Conservation (phyloP, 768 basidiomycete species). For the Boletus edulis region DNA sequence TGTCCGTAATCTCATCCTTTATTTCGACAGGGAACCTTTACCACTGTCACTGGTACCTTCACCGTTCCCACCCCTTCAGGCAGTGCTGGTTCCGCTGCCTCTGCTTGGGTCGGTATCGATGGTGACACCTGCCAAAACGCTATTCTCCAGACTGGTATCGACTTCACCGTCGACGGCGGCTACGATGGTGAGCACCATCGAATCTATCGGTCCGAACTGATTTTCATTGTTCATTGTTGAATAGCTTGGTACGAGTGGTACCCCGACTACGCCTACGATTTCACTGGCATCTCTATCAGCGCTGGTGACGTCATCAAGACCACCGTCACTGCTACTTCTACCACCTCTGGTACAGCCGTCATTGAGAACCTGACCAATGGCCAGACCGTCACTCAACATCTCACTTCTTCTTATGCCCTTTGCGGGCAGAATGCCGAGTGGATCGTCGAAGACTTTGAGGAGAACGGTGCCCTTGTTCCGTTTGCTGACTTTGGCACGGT, state of each 20-base stretch:
- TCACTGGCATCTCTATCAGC: constrained; percentile 13
- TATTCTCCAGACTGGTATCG: constrained; percentile 22
- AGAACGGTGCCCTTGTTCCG: not conserved
- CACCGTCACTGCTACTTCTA: constrained; percentile 16
- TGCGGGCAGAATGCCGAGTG: constrained; percentile 21
- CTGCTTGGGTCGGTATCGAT: constrained; percentile 27
- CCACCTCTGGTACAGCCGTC: constrained; percentile 16
- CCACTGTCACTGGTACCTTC: constrained; percentile 16
- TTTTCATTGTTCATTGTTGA: not conserved
- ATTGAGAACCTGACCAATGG: constrained; percentile 21
- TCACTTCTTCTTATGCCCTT: constrained; percentile 16
- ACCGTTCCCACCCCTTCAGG: constrained; percentile 18
- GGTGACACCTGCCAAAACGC: constrained; percentile 10
- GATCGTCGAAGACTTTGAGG: constrained; percentile 22
- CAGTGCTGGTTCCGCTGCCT: constrained; percentile 3
- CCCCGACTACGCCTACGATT: constrained; percentile 13
- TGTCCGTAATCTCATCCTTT: not conserved
- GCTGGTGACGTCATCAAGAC: constrained; percentile 17
- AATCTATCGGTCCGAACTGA: not conserved
- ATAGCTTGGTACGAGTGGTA: constrained; percentile 26
- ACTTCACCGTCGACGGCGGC: constrained; percentile 2
- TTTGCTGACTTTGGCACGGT: constrained; percentile 23
- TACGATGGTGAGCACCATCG: constrained; percentile 11
- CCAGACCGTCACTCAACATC: not conserved
- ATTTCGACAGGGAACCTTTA: constrained; percentile 19